phyloP scores from a whole-genome alignment of 75 land plant genomes.

The Cunninghamia lanceolata region DNA sequence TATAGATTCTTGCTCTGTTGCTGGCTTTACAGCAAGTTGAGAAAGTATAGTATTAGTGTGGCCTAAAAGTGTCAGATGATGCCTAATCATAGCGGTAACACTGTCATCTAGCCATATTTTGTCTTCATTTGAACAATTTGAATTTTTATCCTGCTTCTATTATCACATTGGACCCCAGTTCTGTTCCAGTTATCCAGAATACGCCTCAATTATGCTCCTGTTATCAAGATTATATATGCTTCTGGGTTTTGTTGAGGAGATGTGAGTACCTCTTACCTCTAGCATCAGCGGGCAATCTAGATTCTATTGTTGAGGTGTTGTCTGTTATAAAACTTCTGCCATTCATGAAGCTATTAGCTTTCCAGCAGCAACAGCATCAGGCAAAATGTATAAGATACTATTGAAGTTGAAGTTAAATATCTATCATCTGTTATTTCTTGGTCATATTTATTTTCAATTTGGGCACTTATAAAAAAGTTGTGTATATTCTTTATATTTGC shows the following conservation, averaged over 20 bases:
- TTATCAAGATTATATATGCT: neutral
- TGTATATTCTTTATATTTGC: neutral
- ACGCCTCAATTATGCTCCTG: neutral
- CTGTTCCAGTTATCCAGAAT: neutral
- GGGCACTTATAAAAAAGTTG: neutral
- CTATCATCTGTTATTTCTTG: neutral
- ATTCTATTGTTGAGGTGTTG: neutral
- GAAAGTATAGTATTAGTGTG: neutral
- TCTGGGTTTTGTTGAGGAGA: neutral
- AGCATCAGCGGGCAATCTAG: neutral
- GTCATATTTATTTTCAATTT: neutral
- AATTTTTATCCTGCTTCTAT: neutral
- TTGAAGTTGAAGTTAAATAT: neutral
- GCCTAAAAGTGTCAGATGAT: neutral
- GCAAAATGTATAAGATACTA: neutral
- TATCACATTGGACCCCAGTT: neutral
- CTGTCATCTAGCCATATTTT: neutral
- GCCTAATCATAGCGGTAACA: neutral
- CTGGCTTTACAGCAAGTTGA: neutral
- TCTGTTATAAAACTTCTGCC: neutral
- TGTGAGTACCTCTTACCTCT: neutral
- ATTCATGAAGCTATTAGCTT: constrained; percentile 5
- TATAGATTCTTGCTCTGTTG: neutral
- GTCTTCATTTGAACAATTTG: neutral
- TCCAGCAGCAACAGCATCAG: neutral